These are phyloP conservation scores for Saccharum hybrid DNA, from an alignment of 202 grass and related monocot species.

Conservation along the genomic window DNA sequence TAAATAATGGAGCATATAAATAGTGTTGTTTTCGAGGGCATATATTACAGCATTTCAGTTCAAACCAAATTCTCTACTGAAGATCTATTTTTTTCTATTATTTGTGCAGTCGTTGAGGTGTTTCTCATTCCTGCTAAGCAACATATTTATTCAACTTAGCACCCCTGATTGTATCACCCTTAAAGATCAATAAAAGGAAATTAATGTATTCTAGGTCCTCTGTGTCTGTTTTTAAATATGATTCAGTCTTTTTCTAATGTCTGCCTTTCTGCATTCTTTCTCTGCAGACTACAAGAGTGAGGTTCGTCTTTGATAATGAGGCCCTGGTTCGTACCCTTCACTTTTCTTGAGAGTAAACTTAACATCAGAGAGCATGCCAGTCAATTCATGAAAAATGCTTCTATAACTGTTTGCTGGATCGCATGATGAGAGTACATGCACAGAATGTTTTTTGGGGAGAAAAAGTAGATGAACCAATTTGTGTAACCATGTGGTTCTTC, in stretches of 20 bases:
- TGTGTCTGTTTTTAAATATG: not conserved
- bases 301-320: slow-evolving; percentile 91
- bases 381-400: slow-evolving; percentile 25
- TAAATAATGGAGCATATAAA: slow-evolving; percentile 7
- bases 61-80: not conserved
- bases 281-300: slow-evolving; percentile 86
- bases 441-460: not conserved
- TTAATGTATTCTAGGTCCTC: not conserved
- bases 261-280: slow-evolving; percentile 15
- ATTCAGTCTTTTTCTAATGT: not conserved
- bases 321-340: slow-evolving; percentile 70
- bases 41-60: slow-evolving; percentile 18
- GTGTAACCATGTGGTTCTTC: not conserved
- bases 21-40: slow-evolving; percentile 3
- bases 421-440: not conserved
- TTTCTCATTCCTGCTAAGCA: not conserved
- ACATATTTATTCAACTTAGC: not conserved
- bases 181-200: slow-evolving; percentile 3
- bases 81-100: not conserved
- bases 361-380: slow-evolving; percentile 20
- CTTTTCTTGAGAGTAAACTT: slow-evolving; percentile 9
- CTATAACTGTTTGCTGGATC: not conserved
- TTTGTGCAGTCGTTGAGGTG: not conserved
- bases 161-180: not conserved
- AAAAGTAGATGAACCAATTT: not conserved